Base-by-base conservation (phyloP, 352 stramenopile species). In the Phytophthora idaei region DNA sequence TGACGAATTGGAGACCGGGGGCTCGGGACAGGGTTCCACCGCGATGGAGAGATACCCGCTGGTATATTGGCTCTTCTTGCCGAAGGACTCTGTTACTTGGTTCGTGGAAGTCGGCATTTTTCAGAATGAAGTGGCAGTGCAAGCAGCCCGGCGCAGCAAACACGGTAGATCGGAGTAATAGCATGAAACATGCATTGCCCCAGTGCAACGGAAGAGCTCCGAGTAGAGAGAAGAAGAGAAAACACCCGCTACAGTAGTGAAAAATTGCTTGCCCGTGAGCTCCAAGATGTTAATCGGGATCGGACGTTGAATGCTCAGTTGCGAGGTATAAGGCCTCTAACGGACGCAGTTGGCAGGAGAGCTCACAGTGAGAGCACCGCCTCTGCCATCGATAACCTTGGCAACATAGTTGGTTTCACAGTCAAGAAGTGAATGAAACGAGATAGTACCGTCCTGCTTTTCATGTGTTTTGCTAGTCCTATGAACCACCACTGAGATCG, bases 11-110 rank as follows among this genome's bases (percentile, higher is more conserved):
- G 42, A 49, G 5, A 29, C 28, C 10, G 48, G 15, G 15, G 63
- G 56, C n/a, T 71, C 56, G 28, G 55, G 48, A 39, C 56, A 71
- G 28, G 56, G 63, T 29, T 66, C 57, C 10, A 71, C 56, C 34
- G n/a, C 48, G 29, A 71, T 71, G n/a, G 56, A 52, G 39, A 66
- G 56, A 25, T 71, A 71, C 17, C 31, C 49, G 32, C 21, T 51
- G 27, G 39, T 3, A 39, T 42, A 11, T 4, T 49, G 63, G 21
- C 2, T 46, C n/a, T 48, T 48, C 42, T 71, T 71, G 21, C 37
- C 53, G 15, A 66, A 64, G 34, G 63, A 49, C 17, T 54, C 36
- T 31, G 52, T 21, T 11, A 28, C 28, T 57, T 63, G 32, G 28
- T 57, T 42, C 21, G 47, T 49, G 15, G 41, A 34, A 41, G 49